These are phyloP conservation scores for Xanthoconium purpureum DNA, from an alignment of 768 basidiomycete genomes.

Conservation along the genomic window DNA sequence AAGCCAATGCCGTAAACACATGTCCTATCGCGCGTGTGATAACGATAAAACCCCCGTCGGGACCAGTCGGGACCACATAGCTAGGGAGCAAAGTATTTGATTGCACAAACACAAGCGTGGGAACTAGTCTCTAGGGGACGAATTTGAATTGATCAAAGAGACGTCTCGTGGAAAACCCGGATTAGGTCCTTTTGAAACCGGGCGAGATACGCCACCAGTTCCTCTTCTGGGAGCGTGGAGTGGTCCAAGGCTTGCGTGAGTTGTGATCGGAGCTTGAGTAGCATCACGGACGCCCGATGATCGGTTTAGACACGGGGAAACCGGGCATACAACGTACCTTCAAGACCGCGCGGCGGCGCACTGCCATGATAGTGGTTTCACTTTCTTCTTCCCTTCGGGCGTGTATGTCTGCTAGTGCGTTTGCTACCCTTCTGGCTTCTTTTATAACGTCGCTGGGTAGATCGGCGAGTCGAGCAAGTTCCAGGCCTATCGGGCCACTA, in stretches of 20 bases:
- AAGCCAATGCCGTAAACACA: constrained; percentile 7
- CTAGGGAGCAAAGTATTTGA: background rate
- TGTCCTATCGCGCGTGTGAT: too few species aligned
- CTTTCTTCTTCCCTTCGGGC: constrained; percentile 58
- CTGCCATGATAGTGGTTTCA: constrained; percentile 52
- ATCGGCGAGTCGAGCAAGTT: constrained; percentile 85
- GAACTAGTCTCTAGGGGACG: background rate
- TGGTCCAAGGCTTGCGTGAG: constrained; percentile 70
- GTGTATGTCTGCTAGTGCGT: constrained; percentile 55
- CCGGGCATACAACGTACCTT: constrained; percentile 46
- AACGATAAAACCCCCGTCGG: background rate
- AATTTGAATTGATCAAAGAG: constrained; percentile 9
- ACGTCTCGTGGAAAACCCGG: constrained; percentile 37
- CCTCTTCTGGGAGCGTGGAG: constrained; percentile 70
- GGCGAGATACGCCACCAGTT: constrained; percentile 61
- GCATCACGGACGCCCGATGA: background rate
- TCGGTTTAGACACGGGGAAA: background rate
- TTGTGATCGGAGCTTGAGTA: constrained; percentile 64
- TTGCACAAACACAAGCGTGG: constrained; percentile 3
- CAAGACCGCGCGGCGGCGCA: constrained; percentile 65
- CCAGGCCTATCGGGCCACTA: constrained; percentile 57
- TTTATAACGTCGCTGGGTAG: constrained; percentile 68
- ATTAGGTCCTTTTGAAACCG: constrained; percentile 71
- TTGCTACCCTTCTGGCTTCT: constrained; percentile 62
- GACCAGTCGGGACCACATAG: too few species aligned